Percentiles rank a stretch among this genome's conserved stretches.
Evolutionary conservation across 352 stramenopile genomes (phyloP).

Genomic region (Pythium utonaiense): DNA sequence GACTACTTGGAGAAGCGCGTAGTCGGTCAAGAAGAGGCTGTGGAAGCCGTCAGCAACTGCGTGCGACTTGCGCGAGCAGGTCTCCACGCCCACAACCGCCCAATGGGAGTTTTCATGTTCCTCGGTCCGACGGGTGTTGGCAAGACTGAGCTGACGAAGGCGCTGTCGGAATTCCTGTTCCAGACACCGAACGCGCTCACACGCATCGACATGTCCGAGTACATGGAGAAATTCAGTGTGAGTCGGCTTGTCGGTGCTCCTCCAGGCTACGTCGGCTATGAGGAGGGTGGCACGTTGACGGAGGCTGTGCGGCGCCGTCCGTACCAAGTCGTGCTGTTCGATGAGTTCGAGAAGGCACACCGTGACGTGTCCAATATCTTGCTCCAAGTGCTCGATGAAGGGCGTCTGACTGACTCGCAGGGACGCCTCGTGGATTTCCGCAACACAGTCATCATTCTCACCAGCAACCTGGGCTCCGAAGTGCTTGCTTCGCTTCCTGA

Average conservation of each 20-base stretch:
- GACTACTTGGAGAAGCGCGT: conserved; percentile 89
- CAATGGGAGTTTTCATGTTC: conserved; percentile 96
- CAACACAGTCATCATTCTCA: conserved; percentile 98
- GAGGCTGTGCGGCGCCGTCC: conserved; percentile 94
- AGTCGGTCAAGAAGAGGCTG: conserved; percentile 92
- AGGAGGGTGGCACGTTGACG: conserved; percentile 95
- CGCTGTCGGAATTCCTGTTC: conserved; percentile 93
- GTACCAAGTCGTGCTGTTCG: conserved; percentile 96
- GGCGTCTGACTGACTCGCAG: conserved; percentile 95
- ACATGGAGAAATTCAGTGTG: conserved; percentile 96
- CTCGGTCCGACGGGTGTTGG: conserved; percentile 94
- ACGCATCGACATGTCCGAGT: conserved; percentile 97
- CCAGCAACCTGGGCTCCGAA: conserved; percentile 94
- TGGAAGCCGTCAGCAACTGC: conserved; percentile 89
- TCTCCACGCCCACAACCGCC: conserved; percentile 80
- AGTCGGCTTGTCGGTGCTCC: conserved; percentile 91
- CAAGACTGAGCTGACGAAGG: conserved; percentile 95
- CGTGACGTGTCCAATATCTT: conserved; percentile 95
- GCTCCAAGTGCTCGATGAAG: conserved; percentile 97
- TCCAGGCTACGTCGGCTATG: conserved; percentile 95
- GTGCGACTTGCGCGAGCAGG: conserved; percentile 92
- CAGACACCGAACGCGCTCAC: conserved; percentile 95
- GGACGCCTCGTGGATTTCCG: conserved; percentile 96
- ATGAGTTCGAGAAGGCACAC: conserved; percentile 99
- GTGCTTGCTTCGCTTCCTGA: conserved; percentile 45